Conservation (phyloP, 2,329 filamentous ascomycete genomes). For the Diplodia scrobiculata region DNA sequence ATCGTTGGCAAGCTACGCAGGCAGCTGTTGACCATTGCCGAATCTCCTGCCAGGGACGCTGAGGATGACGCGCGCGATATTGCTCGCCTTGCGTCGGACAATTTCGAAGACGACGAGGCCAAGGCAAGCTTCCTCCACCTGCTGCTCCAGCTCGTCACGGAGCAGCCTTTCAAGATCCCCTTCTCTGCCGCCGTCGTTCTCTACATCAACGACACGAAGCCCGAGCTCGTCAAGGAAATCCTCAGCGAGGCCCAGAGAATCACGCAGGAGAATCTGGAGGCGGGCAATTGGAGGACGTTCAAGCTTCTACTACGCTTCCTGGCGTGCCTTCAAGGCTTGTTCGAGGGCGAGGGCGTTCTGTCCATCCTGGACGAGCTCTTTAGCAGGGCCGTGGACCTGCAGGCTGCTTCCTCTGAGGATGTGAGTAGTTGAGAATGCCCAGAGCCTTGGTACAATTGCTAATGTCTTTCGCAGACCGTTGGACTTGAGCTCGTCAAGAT, state of each 20-base stretch:
- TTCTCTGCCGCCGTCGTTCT: conserved; percentile 85
- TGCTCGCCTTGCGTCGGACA: conserved; percentile 70
- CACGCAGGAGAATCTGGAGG: conserved; percentile 67
- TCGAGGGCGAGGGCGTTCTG: conserved; percentile 84
- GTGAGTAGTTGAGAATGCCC: conserved; percentile 56
- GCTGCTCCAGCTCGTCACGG: conserved; percentile 73
- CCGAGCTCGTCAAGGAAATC: conserved; percentile 72
- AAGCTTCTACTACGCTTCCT: conserved; percentile 89
- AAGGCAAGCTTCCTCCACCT: conserved; percentile 72
- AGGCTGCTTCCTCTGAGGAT: conserved; percentile 90
- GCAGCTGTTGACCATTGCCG: conserved; percentile 44
- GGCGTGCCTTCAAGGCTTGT: conserved; percentile 77
- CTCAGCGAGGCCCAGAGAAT: conserved; percentile 63
- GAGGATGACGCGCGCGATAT: conserved; percentile 45
- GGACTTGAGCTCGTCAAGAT: conserved; percentile 91
- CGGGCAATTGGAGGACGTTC: conserved; percentile 83
- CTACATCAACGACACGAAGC: conserved; percentile 74
- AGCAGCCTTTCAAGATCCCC: conserved; percentile 97
- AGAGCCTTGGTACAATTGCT: not conserved
- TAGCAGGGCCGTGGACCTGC: conserved; percentile 82
- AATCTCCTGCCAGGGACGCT: conserved; percentile 35
- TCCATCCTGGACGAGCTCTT: conserved; percentile 87
- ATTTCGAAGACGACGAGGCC: conserved; percentile 75
- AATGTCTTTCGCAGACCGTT: conserved; percentile 50
- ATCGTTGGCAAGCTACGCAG: conserved; percentile 41